A percentile compares a stretch with the other conserved stretches of the same genome.
phyloP scores from a whole-genome alignment of 805 yeast genomes.

The Candida silvicultrix region DNA sequence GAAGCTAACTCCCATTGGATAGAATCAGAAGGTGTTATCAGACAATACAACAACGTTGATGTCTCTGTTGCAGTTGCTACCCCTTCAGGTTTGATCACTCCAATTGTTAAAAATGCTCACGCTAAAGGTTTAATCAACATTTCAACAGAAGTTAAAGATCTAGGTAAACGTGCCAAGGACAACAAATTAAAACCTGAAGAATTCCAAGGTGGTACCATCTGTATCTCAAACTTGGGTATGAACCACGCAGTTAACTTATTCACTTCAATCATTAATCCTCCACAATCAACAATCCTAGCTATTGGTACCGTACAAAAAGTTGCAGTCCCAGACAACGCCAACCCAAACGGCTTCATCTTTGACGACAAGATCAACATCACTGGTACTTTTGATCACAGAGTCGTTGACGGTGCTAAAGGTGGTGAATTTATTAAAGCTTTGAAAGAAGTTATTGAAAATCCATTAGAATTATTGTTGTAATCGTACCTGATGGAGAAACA shows the following conservation, averaged over 20 bases:
- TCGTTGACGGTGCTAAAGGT: slow-evolving; percentile 95
- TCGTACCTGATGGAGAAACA: no score
- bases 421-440: slow-evolving; percentile 95
- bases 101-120: slow-evolving; percentile 87
- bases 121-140: slow-evolving; percentile 79
- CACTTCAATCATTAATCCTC: slow-evolving; percentile 97
- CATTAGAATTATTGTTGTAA: slow-evolving; percentile 86
- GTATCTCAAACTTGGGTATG: slow-evolving; percentile 99
- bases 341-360: slow-evolving; percentile 87
- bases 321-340: slow-evolving; percentile 87
- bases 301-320: slow-evolving; percentile 88
- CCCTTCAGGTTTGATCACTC: slow-evolving; percentile 95
- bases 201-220: slow-evolving; percentile 98
- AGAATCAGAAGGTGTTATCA: slow-evolving; percentile 80
- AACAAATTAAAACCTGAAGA: slow-evolving; percentile 93
- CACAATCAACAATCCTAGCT: slow-evolving; percentile 92
- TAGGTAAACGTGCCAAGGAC: slow-evolving; percentile 93
- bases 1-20: slow-evolving; percentile 93
- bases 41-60: slow-evolving; percentile 88
- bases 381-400: slow-evolving; percentile 97
- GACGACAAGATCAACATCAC: slow-evolving; percentile 89
- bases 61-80: slow-evolving; percentile 99
- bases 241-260: slow-evolving; percentile 87
- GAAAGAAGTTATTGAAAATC: slow-evolving; percentile 90
- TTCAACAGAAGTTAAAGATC: slow-evolving; percentile 79